These are phyloP conservation scores for Polyporus arcularius DNA, from an alignment of 768 basidiomycete genomes.

Conservation along the genomic window DNA sequence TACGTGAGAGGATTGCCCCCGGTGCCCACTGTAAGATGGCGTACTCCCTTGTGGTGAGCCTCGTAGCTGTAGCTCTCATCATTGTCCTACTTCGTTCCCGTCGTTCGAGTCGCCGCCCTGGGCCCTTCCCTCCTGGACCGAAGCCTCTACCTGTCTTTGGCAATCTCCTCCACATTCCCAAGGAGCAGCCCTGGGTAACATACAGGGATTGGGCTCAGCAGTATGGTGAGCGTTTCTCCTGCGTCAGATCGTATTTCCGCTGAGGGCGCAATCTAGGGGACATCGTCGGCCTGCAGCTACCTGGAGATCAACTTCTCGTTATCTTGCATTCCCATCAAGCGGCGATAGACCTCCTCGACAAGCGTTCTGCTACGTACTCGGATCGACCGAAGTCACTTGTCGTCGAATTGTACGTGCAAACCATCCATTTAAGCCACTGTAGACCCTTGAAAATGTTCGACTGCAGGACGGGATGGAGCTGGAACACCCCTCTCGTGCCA, in stretches of 20 bases:
- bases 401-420: neutral
- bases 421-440: too few species aligned
- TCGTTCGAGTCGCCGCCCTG: neutral
- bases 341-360: slow-evolving; percentile 33
- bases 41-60: neutral
- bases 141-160: neutral
- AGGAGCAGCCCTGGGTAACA: neutral
- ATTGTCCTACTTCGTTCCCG: neutral
- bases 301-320: slow-evolving; percentile 18
- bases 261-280: neutral
- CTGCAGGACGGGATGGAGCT: neutral
- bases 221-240: neutral
- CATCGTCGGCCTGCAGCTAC: slow-evolving; percentile 23
- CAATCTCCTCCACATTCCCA: neutral
- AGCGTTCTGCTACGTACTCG: slow-evolving; percentile 32
- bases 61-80: neutral
- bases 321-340: slow-evolving; percentile 31
- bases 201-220: neutral
- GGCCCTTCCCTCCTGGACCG: neutral
- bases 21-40: too few species aligned
- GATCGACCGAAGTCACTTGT: slow-evolving; percentile 16
- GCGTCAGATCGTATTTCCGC: too few species aligned
- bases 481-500: neutral
- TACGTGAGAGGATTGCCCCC: too few species aligned
- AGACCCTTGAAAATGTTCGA: too few species aligned